Conservation (phyloP, 495 filamentous ascomycete species). For the Hypoxylon fuscum region DNA sequence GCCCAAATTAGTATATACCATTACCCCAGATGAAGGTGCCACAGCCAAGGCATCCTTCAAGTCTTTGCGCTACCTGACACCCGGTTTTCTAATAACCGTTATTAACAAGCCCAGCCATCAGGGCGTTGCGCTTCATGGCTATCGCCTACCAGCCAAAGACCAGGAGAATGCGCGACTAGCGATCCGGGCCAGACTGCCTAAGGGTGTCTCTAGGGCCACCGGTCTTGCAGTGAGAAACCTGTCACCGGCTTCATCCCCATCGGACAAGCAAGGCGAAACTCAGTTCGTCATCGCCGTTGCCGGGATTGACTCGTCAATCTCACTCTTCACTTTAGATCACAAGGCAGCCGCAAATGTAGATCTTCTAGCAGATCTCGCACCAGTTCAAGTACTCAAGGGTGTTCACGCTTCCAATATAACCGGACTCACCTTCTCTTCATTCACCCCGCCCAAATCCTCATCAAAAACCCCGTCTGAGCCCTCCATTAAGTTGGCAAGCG, state of each 20-base stretch:
- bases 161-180: conserved; percentile 54
- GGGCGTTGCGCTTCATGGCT: conserved; percentile 62
- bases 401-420: conserved; percentile 90
- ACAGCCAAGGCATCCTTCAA: conserved; percentile 65
- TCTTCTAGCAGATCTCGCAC: conserved; percentile 64
- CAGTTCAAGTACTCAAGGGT: conserved; percentile 70
- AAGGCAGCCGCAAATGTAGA: conserved; percentile 54
- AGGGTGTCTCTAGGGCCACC: conserved; percentile 60
- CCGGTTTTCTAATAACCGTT: conserved; percentile 75
- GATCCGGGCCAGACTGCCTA: conserved; percentile 53
- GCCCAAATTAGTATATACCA: conserved; percentile 68
- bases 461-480: conserved; percentile 64
- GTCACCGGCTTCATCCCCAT: conserved; percentile 56
- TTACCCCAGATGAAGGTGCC: conserved; percentile 63
- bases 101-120: conserved; percentile 58
- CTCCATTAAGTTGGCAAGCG: conserved; percentile 75
- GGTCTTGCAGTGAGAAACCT: conserved; percentile 79
- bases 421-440: conserved; percentile 79
- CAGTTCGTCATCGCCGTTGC: conserved; percentile 85
- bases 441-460: conserved; percentile 62
- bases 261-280: conserved; percentile 60
- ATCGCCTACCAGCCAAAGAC: conserved; percentile 54
- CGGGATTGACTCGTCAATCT: conserved; percentile 82
- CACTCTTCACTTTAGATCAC: conserved; percentile 76
- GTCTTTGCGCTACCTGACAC: conserved; percentile 77